A percentile compares a stretch with the other conserved stretches of the same genome.
Conservation (phyloP, 345 rosid genomes). For the Noccaea bulbosa region DNA sequence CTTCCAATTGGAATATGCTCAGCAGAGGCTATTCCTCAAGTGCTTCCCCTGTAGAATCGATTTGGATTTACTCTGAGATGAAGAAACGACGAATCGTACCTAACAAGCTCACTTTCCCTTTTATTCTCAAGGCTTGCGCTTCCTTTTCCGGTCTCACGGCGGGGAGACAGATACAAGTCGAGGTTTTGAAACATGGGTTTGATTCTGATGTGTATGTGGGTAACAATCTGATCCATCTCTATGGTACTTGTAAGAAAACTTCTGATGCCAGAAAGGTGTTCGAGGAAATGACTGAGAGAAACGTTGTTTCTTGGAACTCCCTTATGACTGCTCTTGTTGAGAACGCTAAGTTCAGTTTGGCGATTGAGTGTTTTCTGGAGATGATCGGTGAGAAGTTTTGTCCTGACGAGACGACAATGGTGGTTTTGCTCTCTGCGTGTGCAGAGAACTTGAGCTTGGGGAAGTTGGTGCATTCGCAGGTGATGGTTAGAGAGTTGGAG, state of each 20-base stretch:
- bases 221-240: slow-evolving; percentile 67
- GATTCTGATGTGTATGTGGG: slow-evolving; percentile 64
- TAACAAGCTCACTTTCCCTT: slow-evolving; percentile 74
- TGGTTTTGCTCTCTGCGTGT: slow-evolving; percentile 63
- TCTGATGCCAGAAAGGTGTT: slow-evolving; percentile 63
- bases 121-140: slow-evolving; percentile 69
- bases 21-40: slow-evolving; percentile 66
- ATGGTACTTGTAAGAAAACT: slow-evolving; percentile 69
- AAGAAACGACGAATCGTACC: slow-evolving; percentile 60
- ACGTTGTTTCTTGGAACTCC: slow-evolving; percentile 80
- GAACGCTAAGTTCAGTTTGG: slow-evolving; percentile 48
- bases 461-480: slow-evolving; percentile 66
- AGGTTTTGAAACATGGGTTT: slow-evolving; percentile 65
- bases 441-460: slow-evolving; percentile 73
- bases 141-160: slow-evolving; percentile 51
- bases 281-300: slow-evolving; percentile 69
- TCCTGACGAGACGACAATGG: slow-evolving; percentile 80
- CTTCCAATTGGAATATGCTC: slow-evolving; percentile 68
- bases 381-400: slow-evolving; percentile 56
- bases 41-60: slow-evolving; percentile 56
- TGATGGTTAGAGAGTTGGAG: slow-evolving; percentile 58
- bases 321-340: slow-evolving; percentile 65
- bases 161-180: slow-evolving; percentile 72
- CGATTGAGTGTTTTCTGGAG: slow-evolving; percentile 53
- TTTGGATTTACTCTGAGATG: slow-evolving; percentile 60